Conservation (phyloP, 768 basidiomycete genomes). For the Trametes coccinea region DNA sequence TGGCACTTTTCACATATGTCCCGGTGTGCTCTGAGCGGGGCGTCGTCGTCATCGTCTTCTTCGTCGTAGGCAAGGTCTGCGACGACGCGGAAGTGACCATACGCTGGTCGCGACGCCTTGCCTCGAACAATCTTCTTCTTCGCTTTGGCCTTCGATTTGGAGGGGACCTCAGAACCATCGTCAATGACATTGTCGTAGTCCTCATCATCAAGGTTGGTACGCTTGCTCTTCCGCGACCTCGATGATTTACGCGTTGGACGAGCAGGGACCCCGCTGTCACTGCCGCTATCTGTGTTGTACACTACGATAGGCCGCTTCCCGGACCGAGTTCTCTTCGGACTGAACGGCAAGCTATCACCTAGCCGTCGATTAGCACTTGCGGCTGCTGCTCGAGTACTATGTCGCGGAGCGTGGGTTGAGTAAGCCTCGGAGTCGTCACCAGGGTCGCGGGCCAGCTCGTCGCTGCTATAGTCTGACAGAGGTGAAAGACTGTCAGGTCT, state of each 20-base stretch:
- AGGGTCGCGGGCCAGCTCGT: constrained; percentile 19
- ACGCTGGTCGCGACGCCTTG: constrained; percentile 46
- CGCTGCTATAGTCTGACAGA: constrained; percentile 26
- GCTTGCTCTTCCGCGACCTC: constrained; percentile 35
- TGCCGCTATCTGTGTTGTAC: constrained; percentile 40
- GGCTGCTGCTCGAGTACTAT: constrained; percentile 19
- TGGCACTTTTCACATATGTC: constrained; percentile 73
- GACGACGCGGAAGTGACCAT: constrained; percentile 48
- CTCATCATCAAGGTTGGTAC: constrained; percentile 24
- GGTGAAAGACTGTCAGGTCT: constrained; percentile 26
- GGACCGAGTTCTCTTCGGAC: constrained; percentile 61
- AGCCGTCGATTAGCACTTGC: constrained; percentile 19
- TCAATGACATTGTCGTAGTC: constrained; percentile 27
- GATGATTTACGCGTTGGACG: constrained; percentile 47
- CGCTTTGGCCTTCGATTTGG: constrained; percentile 26
- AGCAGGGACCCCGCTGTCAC: constrained; percentile 36
- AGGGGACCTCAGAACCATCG: constrained; percentile 25
- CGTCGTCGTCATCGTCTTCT: constrained; percentile 55
- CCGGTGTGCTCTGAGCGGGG: constrained; percentile 60
- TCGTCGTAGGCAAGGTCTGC: constrained; percentile 42
- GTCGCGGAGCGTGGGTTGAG: constrained; percentile 11
- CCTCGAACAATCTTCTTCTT: constrained; percentile 37
- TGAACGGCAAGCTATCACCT: constrained; percentile 56
- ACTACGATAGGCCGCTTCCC: constrained; percentile 31
- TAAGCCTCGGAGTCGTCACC: constrained; percentile 21